A percentile compares a stretch with the other conserved stretches of the same genome.
phyloP scores from a whole-genome alignment of 2,329 filamentous ascomycete species.

The Daldinia sp. region DNA sequence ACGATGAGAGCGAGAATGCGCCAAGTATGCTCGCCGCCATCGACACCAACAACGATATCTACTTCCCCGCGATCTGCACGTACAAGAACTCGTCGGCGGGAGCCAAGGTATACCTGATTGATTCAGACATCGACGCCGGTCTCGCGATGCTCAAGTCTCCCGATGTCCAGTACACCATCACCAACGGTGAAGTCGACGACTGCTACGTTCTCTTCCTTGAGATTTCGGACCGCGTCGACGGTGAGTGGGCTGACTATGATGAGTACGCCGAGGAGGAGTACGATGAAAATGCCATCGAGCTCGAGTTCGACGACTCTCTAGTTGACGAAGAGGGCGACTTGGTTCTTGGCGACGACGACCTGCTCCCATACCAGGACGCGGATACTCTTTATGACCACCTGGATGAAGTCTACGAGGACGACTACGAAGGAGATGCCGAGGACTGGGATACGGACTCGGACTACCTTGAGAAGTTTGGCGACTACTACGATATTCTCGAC shows the following conservation, averaged over 20 bases:
- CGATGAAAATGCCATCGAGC: neutral
- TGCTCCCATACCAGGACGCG: constrained; percentile 8
- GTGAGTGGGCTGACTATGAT: constrained; percentile 3
- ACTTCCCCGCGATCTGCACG: constrained; percentile 15
- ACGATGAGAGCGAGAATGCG: constrained; percentile 10
- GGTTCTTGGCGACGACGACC: neutral
- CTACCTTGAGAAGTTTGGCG: constrained; percentile 9
- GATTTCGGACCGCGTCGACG: constrained; percentile 8
- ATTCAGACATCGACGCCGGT: constrained; percentile 5
- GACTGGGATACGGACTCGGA: constrained; percentile 9
- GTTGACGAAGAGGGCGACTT: constrained; percentile 10
- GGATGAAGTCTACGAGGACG: constrained; percentile 1
- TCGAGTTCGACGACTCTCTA: constrained; percentile 11
- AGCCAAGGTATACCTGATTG: constrained; percentile 12
- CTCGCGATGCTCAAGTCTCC: constrained; percentile 9
- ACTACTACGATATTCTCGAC: constrained; percentile 10
- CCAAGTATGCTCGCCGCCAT: constrained; percentile 8
- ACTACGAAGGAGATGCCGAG: neutral
- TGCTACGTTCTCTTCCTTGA: constrained; percentile 13
- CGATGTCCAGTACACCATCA: constrained; percentile 16
- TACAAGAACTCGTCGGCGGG: constrained; percentile 13
- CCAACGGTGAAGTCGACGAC: constrained; percentile 16
- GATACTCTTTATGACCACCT: neutral
- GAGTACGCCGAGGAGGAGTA: constrained; percentile 7
- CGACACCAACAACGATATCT: constrained; percentile 13